phyloP scores from a whole-genome alignment of 768 basidiomycete genomes.

The Macrocybe gigantea region DNA sequence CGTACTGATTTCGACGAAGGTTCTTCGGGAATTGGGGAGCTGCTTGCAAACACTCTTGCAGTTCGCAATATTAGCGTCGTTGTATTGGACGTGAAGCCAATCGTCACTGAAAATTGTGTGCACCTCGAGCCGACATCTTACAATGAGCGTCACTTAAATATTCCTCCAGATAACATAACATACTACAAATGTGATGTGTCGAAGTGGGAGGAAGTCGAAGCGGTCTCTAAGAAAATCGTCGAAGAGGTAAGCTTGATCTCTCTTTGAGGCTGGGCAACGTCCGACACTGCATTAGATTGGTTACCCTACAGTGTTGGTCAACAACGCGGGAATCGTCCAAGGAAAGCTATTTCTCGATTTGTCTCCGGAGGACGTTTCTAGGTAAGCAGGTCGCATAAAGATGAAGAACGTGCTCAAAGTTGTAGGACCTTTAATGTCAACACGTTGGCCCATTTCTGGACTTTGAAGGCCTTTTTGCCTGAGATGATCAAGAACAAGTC shows the following conservation, averaged over 20 bases:
- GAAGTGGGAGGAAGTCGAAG: constrained; percentile 79
- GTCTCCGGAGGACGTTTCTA: constrained; percentile 66
- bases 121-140: background rate
- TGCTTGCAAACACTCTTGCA: constrained; percentile 84
- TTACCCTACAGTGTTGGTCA: constrained; percentile 83
- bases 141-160: background rate
- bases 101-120: constrained; percentile 72
- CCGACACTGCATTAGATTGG: constrained; percentile 51
- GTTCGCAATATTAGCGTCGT: constrained; percentile 77
- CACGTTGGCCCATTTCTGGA: constrained; percentile 86
- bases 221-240: constrained; percentile 63
- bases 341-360: constrained; percentile 85
- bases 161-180: constrained; percentile 58
- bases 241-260: constrained; percentile 56
- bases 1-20: constrained; percentile 35
- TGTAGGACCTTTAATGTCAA: constrained; percentile 87
- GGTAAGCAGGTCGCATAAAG: constrained; percentile 38
- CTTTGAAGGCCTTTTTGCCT: constrained; percentile 89
- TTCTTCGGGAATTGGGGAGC: constrained; percentile 82
- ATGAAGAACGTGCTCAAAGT: background rate
- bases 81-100: constrained; percentile 80
- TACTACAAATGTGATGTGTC: constrained; percentile 93
- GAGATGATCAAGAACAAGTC: constrained; percentile 68
- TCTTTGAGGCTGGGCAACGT: background rate
- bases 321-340: constrained; percentile 93